Base-by-base conservation (phyloP, 2,329 filamentous ascomycete genomes). In the Mollisia scopiformis region DNA sequence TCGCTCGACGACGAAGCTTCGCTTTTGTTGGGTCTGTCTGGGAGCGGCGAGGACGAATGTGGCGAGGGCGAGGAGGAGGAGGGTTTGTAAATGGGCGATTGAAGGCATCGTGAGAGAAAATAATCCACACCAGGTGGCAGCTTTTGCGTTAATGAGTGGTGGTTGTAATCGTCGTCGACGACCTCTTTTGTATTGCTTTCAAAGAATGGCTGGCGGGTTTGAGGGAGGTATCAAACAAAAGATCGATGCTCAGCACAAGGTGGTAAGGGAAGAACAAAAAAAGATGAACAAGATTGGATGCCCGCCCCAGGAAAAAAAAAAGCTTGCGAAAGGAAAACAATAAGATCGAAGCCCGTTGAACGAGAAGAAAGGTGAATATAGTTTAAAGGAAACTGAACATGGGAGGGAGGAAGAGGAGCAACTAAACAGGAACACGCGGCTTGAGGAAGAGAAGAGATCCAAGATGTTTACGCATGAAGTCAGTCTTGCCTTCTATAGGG, bases 31-130 rank as follows among this genome's bases (percentile, higher is more conserved):
- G 67, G 86, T 76, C 33, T 85, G 69, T 66, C 27, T 37, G 35
- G 87, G 72, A 59, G 72, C 79, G 28, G 83, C 80, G 41, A 83
- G 72, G 58, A 76, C 78, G 47, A 81, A 68, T 43, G 80, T 74
- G 37, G 76, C 76, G 61, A 85, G 73, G 72, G 80, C 77, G 64
- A 83, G 69, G 61, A 84, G 69, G 65, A 81, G 65, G 58, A 79
- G 64, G 55, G 78, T 55, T 58, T 68, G 66, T 27, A 73, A 53
- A 59, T 67, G 65, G 21, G 71, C 25, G 61, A 69, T 64, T 23
- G 72, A 71, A 69, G 62, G 70, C 72, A 74, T 74, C 11, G 55
- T 70, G 61, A 64, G 53, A 60, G 59, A 43, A 31, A 37, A 54
- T 61, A 63, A 66, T 65, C 71, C 71, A 72, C 71, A 68, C 71